Percentiles rank a stretch among this genome's conserved stretches.
Evolutionary conservation across 176 grass and related monocot genomes (phyloP).

Genomic region (Puccinellia tenuiflora): DNA sequence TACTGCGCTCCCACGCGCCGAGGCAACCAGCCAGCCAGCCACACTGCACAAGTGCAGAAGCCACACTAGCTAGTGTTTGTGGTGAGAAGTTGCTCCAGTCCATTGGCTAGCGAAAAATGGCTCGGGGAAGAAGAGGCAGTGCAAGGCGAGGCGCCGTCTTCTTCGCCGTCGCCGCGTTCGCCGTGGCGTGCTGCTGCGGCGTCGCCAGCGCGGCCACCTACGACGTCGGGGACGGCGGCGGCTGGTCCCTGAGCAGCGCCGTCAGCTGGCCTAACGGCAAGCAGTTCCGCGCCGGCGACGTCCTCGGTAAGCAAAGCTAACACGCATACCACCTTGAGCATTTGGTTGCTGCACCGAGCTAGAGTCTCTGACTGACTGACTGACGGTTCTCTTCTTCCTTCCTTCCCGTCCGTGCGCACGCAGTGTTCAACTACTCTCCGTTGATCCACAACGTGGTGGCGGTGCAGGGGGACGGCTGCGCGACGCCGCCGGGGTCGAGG

Average conservation of each 20-base stretch:
- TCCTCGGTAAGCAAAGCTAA: constrained; percentile 38
- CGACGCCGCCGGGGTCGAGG: constrained; percentile 19
- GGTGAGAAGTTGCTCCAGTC: background rate
- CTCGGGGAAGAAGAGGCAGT: constrained; percentile 24
- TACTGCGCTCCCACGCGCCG: background rate
- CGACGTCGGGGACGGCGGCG: constrained; percentile 47
- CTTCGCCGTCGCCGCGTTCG: constrained; percentile 14
- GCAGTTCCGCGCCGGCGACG: constrained; percentile 59
- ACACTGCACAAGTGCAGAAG: background rate
- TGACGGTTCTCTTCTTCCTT: background rate
- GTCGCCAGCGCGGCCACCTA: constrained; percentile 33
- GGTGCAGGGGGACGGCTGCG: constrained; percentile 32
- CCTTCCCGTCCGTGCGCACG: too few relatives aligned
- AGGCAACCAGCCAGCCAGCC: constrained; percentile 5
- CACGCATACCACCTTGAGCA: too few relatives aligned
- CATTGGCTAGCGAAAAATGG: constrained; percentile 17
- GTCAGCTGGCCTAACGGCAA: constrained; percentile 56
- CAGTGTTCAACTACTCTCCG: constrained; percentile 60
- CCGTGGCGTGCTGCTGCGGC: background rate
- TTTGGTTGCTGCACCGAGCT: background rate
- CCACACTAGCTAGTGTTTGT: background rate
- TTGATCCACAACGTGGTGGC: constrained; percentile 58
- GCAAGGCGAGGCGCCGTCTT: constrained; percentile 4
- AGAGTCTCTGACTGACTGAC: too few relatives aligned
- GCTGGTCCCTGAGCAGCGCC: constrained; percentile 48